Evolutionary conservation across 2,329 filamentous ascomycete species (phyloP).

Genomic region (Exophiala spinifera): DNA sequence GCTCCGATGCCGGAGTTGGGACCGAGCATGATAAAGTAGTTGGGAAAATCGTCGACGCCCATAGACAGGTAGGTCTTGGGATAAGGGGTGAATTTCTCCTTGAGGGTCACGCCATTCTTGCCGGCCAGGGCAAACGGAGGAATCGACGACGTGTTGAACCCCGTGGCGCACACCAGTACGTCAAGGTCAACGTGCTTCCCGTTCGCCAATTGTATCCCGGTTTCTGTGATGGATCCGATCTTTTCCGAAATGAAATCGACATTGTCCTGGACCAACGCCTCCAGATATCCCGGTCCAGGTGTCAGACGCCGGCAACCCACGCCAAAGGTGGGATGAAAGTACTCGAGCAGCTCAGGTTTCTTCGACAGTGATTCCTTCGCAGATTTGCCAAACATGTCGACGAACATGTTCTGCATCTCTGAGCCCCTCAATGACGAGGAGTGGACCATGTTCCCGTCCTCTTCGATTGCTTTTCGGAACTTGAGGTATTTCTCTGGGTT

Average conservation of each 20-base stretch:
- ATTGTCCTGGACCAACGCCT: slow-evolving; percentile 28
- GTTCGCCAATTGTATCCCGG: slow-evolving; percentile 28
- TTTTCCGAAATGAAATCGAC: slow-evolving; percentile 19
- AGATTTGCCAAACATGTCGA: slow-evolving; percentile 14
- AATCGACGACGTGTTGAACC: slow-evolving; percentile 38
- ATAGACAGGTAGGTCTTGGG: slow-evolving; percentile 35
- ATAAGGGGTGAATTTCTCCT: slow-evolving; percentile 34
- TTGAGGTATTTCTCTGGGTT: no score
- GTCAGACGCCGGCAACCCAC: slow-evolving; percentile 45
- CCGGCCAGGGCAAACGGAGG: slow-evolving; percentile 37
- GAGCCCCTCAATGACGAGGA: no score
- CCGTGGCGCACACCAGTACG: slow-evolving; percentile 39
- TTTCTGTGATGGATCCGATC: slow-evolving; percentile 19
- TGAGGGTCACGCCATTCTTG: slow-evolving; percentile 27
- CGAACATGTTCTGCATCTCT: slow-evolving; percentile 15
- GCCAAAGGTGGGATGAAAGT: slow-evolving; percentile 42
- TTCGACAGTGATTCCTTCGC: slow-evolving; percentile 29
- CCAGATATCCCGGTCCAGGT: slow-evolving; percentile 44
- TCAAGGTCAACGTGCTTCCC: slow-evolving; percentile 36
- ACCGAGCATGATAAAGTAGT: slow-evolving; percentile 36
- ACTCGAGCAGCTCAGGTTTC: slow-evolving; percentile 36
- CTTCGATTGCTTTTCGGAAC: no score
- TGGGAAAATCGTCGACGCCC: slow-evolving; percentile 34
- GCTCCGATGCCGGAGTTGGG: slow-evolving; percentile 35
- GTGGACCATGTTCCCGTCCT: no score